Base-by-base conservation (phyloP, 495 filamentous ascomycete species). In the Hyaloscypha hepaticicola region DNA sequence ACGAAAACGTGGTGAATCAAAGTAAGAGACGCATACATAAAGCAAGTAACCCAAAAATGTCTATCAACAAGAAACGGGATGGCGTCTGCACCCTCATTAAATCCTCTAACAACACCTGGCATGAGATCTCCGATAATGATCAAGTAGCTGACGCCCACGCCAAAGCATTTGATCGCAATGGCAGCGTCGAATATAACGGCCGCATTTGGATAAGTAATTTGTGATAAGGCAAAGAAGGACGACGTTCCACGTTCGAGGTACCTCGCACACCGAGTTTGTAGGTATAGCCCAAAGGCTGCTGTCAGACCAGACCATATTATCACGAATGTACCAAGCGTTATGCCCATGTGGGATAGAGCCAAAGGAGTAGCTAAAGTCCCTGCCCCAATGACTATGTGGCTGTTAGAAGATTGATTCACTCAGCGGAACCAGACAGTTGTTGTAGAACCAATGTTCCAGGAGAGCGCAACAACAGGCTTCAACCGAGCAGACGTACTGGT, bases 81-180 rank as follows among this genome's bases (percentile, higher is more conserved):
- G 4, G 74, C 73, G 11, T 79, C 82, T 5, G 80, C 82, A 49
- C 80, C 78, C 53, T 88, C 85, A 55, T 77, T 80, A 73, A 93
- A 89, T 1, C 92, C 93, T 72, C 84, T 78, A 0, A 95, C 86
- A 9, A 99, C 95, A 4, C 91, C 95, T 1, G 96, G 95, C 95
- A 99, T 99, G 67, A 99, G 80, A 72, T 99, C 95, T 21, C 95
- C 95, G 69, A 99, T 98, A 69, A 99, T 97, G 66, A 98, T 99
- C 69, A 99, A 85, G 75, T 99, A 99, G 73, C 92, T 96, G 49
- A 98, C 90, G 8, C 89, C 96, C 21, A 99, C 95, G n/a, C 85
- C 95, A 76, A 98, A 98, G 73, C 95, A 99, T 72, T 99, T 99
- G 72, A 99, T 90, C 7, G 94, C 91, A 72, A 99, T 99, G 0